Evolutionary conservation across 306 rosid genomes (phyloP).

Genomic region (Cicer cuneatum): DNA sequence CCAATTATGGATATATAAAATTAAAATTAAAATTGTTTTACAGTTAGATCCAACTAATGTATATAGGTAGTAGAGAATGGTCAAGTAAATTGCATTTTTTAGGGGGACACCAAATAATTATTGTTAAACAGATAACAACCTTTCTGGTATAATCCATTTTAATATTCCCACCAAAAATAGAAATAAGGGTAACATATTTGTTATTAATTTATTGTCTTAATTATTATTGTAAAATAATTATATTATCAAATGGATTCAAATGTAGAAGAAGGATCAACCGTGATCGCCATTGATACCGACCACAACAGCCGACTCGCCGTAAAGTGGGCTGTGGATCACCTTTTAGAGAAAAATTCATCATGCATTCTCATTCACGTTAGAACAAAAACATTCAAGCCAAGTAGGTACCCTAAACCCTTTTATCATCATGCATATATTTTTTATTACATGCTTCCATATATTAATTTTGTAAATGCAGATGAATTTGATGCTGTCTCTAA

Average conservation of each 20-base stretch:
- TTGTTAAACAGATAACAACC: not conserved
- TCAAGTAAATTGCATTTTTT: not conserved
- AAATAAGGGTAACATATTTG: not conserved
- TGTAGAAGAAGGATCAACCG: slow-evolving; percentile 21
- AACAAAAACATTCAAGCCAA: slow-evolving; percentile 52
- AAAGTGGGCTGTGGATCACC: slow-evolving; percentile 79
- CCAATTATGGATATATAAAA: not conserved
- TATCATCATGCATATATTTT: not conserved
- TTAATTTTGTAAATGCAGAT: slow-evolving; percentile 38
- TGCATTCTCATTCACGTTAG: slow-evolving; percentile 73
- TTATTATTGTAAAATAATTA: not conserved
- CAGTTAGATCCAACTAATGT: slow-evolving; percentile 29
- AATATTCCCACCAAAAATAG: not conserved
- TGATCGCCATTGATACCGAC: slow-evolving; percentile 68
- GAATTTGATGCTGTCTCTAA: slow-evolving; percentile 39
- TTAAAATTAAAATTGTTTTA: slow-evolving; percentile 3
- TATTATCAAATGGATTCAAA: slow-evolving; percentile 1
- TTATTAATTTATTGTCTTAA: not conserved
- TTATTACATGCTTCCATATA: not conserved
- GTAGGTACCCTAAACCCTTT: slow-evolving; percentile 66
- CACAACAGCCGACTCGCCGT: slow-evolving; percentile 66
- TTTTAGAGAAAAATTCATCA: slow-evolving; percentile 41
- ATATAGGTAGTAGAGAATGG: not conserved
- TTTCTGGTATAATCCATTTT: slow-evolving; percentile 1
- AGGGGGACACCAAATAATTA: not conserved